Evolutionary conservation across 345 rosid species (phyloP), one percentile per base, ranked within the genome.

Genomic region (Heritiera fomes): DNA sequence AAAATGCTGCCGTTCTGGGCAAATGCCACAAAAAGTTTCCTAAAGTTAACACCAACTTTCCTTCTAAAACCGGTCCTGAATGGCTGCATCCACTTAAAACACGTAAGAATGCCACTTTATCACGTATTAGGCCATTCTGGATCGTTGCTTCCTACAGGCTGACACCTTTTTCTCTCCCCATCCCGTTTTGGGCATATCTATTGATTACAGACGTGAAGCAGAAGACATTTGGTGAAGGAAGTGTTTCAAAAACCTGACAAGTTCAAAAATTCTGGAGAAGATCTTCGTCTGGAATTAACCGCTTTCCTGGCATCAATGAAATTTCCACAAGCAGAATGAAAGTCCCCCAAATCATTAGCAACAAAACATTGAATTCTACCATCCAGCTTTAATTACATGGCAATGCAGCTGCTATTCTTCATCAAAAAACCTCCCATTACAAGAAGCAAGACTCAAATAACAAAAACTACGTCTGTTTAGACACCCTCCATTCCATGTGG

Each of bases 21-120:
- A 74, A 69, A 89, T 84, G 81, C 87, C 88, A 66, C 85, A 88
- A 45, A 45, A 73, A 71, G 8, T 79, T 83, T 87, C 94, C 82
- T 60, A 46, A 87, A 23, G 28, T 23, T 23, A 23, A 88, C 77
- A 87, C 65, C 38, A 69, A 34, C 70, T 83, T 83, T 5, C 91
- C 94, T 85, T 90, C 98, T 84, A 92, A 86, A 72, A 91, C 92
- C 86, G 91, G 83, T 3, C 97, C 94, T 1, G 91, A 89, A 84
- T 90, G 93, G 77, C 87, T 88, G 86, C 98, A 91, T 10, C 92
- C 92, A 23, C 82, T 76, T 80, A 93, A 79, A 34, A 82, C 91
- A 75, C 91, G 88, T 79, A 91, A 81, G 82, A 93, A 82, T 20
- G 95, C 86, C 79, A 93, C 94, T 84, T 85, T 82, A 71, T 91